These are phyloP conservation scores for Phytophthora gonapodyides DNA, from an alignment of 352 stramenopile species.

Conservation along the genomic window DNA sequence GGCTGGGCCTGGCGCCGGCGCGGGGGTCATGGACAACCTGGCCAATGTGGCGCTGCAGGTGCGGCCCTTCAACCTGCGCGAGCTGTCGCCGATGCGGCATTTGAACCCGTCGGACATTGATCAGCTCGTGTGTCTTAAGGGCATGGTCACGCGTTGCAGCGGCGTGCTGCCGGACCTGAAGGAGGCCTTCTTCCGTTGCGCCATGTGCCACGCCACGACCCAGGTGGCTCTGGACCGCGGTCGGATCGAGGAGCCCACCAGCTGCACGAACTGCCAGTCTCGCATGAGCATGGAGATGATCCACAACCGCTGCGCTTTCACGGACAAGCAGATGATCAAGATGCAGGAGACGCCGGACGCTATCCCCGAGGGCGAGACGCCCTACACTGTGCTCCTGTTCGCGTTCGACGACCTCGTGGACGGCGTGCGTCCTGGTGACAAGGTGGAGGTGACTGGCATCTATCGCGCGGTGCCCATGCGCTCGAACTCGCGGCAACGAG, in stretches of 20 bases:
- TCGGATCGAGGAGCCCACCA: conserved; percentile 95
- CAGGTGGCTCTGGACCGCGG: conserved; percentile 96
- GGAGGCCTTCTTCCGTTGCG: conserved; percentile 97
- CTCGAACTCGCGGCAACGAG: conserved; percentile 93
- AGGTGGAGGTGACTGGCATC: conserved; percentile 96
- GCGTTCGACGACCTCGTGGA: conserved; percentile 99
- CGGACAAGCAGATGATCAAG: conserved; percentile 98
- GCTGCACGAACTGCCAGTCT: conserved; percentile 89
- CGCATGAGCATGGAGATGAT: conserved; percentile 95
- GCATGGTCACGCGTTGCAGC: conserved; percentile 98
- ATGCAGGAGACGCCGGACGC: conserved; percentile 98
- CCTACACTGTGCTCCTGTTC: conserved; percentile 97
- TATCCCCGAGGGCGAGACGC: conserved; percentile 99
- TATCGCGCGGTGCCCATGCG: conserved; percentile 96
- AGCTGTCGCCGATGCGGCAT: conserved; percentile 94
- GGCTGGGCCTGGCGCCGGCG: conserved; percentile 19
- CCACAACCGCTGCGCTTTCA: conserved; percentile 98
- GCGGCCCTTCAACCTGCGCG: conserved; percentile 96
- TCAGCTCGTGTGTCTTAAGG: conserved; percentile 95
- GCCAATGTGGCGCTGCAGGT: conserved; percentile 90
- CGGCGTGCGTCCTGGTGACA: conserved; percentile 96
- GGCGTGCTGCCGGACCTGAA: conserved; percentile 99
- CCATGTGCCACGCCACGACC: conserved; percentile 90
- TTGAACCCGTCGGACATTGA: conserved; percentile 98
- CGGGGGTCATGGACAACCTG: conserved; percentile 55